Evolutionary conservation across 306 rosid species (phyloP), one percentile per base, ranked within the genome.

Genomic region (Vigna angularis): DNA sequence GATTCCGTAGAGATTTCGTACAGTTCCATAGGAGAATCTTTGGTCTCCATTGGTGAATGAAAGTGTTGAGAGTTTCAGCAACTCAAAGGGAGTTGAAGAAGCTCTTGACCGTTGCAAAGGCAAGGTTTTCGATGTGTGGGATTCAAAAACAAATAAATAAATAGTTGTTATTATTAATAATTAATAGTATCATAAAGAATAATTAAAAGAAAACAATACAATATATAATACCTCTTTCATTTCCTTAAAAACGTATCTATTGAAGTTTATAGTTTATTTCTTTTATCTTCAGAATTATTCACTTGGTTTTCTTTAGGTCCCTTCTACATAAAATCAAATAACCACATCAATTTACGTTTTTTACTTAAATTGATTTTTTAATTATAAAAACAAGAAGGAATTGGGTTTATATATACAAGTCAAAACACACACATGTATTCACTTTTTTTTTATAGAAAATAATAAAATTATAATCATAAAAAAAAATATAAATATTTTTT

Each of bases 31-130:
- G 11, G 24, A 55, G 73, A 72, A 81, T 64, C 38, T 50, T 28
- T 34, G 70, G 59, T 17, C 5, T 83, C 91, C 93, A 91, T 87
- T 65, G 90, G 69, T 49, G 69, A 22, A 14, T 9, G 50, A 22
- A 40, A 64, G 2, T 30, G 15, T 55, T 47, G 4, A 61, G 45
- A 15, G 67, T 74, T 56, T 28, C 9, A 18, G 62, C 56, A 66
- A 65, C 16, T 3, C 6, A 15, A 15, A 15, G 1, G 48, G 47
- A 9, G 14, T 3, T 44, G 1, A 10, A 11, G 6, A 22, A 7
- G 44, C 5, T 4, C 9, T 0, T 6, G 10, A 58, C 65, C 65
- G 66, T 62, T 62, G 14, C 47, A 62, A 34, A 34, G 1, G 1
- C 4, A 18, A 32, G 32, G 30, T 66, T 7, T 17, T 9, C 0